Evolutionary conservation across 768 basidiomycete species (phyloP).

Genomic region (Phylloporus sp.): DNA sequence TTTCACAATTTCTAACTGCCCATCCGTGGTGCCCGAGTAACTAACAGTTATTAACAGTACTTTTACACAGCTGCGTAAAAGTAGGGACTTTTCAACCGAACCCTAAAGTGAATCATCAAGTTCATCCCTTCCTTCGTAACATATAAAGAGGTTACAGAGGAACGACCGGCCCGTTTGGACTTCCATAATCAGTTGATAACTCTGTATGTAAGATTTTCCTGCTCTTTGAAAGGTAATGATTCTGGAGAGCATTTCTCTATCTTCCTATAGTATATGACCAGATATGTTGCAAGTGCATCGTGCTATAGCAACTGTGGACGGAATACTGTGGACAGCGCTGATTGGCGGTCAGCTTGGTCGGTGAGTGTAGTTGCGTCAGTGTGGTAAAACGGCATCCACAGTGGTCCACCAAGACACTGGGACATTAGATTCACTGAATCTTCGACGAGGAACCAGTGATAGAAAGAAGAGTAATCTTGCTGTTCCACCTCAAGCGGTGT

Average conservation of each 20-base stretch:
- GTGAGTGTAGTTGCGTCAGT: neutral
- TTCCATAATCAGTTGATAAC: too few relatives aligned
- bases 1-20: neutral
- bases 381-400: too few relatives aligned
- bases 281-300: neutral
- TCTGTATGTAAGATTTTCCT: too few relatives aligned
- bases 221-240: neutral
- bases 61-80: neutral
- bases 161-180: neutral
- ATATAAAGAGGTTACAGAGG: neutral
- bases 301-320: neutral
- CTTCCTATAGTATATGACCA: neutral
- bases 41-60: neutral
- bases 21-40: neutral
- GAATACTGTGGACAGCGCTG: neutral
- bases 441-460: too few relatives aligned
- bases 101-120: neutral
- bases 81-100: neutral
- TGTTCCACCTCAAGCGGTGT: neutral
- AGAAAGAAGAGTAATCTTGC: too few relatives aligned
- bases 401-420: too few relatives aligned
- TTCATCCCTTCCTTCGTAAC: neutral
- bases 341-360: neutral
- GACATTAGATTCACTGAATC: too few relatives aligned
- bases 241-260: too few relatives aligned